Evolutionary conservation across 164 flowering plant genomes (phyloP).

Genomic region (Stephania yunnanensis): DNA sequence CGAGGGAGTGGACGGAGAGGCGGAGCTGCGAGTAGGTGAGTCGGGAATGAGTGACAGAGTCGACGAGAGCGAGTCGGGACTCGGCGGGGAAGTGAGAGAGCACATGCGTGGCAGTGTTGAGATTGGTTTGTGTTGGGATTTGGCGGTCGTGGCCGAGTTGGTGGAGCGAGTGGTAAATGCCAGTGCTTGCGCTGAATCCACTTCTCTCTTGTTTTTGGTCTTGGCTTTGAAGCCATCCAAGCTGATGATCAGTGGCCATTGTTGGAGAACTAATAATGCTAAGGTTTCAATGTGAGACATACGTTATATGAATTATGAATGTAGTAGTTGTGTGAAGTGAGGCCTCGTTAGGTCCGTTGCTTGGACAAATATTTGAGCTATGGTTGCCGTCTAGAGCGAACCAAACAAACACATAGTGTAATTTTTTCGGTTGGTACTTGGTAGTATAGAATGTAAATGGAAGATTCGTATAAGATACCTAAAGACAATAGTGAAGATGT

Average conservation of each 20-base stretch:
- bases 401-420: background rate
- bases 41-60: conserved; percentile 32
- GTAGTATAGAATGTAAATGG: background rate
- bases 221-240: background rate
- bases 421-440: background rate
- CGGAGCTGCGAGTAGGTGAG: conserved; percentile 46
- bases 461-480: background rate
- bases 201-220: conserved; percentile 1
- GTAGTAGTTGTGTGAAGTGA: background rate
- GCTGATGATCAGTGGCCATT: background rate
- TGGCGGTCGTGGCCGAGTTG: conserved; percentile 22
- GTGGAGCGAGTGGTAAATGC: conserved; percentile 41
- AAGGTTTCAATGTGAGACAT: background rate
- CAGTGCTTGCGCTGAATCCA: conserved; percentile 39
- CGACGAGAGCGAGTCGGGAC: conserved; percentile 51
- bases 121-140: conserved; percentile 38
- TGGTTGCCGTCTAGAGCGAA: background rate
- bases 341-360: background rate
- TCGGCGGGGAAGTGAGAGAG: conserved; percentile 60
- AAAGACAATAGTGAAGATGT: too few relatives aligned
- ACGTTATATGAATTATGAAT: background rate
- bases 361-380: background rate
- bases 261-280: background rate
- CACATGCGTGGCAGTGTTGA: conserved; percentile 43
- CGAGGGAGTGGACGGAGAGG: conserved; percentile 33